Percentiles rank a stretch among this genome's conserved stretches.
phyloP scores from a whole-genome alignment of 345 rosid species.

The Gossypium longicalyx region DNA sequence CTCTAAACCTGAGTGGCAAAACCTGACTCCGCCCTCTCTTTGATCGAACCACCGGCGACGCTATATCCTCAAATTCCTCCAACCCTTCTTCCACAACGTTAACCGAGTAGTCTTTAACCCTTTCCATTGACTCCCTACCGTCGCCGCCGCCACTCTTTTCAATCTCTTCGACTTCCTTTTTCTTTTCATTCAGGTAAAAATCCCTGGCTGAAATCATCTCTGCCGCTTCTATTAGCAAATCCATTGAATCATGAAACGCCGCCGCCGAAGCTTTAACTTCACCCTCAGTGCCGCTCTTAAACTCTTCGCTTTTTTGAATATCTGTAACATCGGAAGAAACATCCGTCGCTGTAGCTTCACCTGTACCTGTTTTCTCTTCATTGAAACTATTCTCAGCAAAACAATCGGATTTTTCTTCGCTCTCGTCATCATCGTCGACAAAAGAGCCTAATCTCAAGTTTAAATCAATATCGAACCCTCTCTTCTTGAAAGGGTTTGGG shows the following conservation, averaged over 20 bases:
- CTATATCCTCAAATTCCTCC: constrained; percentile 9
- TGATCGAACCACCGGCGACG: constrained; percentile 34
- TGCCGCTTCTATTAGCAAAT: constrained; percentile 39
- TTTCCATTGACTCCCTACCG: neutral
- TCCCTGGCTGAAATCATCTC: constrained; percentile 25
- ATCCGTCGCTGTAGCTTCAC: constrained; percentile 5
- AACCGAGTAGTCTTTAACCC: neutral
- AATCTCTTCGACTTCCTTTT: neutral
- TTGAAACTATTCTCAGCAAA: constrained; percentile 24
- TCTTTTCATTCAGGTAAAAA: constrained; percentile 3
- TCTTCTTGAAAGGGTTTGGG: constrained; percentile 2
- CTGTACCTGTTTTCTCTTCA: neutral
- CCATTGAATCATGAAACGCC: constrained; percentile 15
- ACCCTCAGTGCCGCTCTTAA: neutral
- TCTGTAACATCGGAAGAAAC: constrained; percentile 22
- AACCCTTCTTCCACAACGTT: constrained; percentile 3
- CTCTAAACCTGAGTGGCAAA: constrained; percentile 42
- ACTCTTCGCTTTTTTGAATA: constrained; percentile 6
- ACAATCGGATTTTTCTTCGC: constrained; percentile 15
- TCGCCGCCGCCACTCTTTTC: neutral
- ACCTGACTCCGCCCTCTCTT: constrained; percentile 40
- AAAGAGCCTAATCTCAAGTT: constrained; percentile 26
- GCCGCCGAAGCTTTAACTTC: constrained; percentile 14
- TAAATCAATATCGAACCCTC: constrained; percentile 35
- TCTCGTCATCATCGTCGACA: constrained; percentile 2